A percentile compares a stretch with the other conserved stretches of the same genome.
Conservation (phyloP, 352 stramenopile genomes). For the Pythium aquatile region DNA sequence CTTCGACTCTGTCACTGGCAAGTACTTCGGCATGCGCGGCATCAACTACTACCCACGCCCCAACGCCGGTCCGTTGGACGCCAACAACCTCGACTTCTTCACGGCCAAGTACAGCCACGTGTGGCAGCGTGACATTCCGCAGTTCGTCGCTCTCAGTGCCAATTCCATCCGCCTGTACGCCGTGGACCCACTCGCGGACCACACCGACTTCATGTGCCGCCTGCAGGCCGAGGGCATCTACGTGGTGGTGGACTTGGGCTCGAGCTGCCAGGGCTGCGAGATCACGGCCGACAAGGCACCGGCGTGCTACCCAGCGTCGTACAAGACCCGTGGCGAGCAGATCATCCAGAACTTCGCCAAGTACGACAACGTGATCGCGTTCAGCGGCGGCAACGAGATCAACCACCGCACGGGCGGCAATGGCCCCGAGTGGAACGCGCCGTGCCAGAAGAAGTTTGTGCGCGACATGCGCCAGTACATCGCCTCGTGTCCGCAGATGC, state of each 20-base stretch:
- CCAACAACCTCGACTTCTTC: slow-evolving; percentile 86
- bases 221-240: slow-evolving; percentile 75
- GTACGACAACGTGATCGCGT: slow-evolving; percentile 83
- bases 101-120: slow-evolving; percentile 65
- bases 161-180: slow-evolving; percentile 85
- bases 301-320: slow-evolving; percentile 55
- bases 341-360: slow-evolving; percentile 83
- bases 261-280: slow-evolving; percentile 60
- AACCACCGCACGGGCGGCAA: slow-evolving; percentile 61
- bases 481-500: slow-evolving; percentile 47
- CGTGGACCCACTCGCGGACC: slow-evolving; percentile 62
- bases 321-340: slow-evolving; percentile 72
- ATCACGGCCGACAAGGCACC: slow-evolving; percentile 55
- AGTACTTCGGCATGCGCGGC: slow-evolving; percentile 73
- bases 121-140: slow-evolving; percentile 64
- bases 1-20: slow-evolving; percentile 65
- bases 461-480: slow-evolving; percentile 84
- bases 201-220: slow-evolving; percentile 86
- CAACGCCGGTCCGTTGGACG: slow-evolving; percentile 59
- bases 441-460: slow-evolving; percentile 90
- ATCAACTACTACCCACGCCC: slow-evolving; percentile 87
- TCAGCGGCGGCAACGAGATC: slow-evolving; percentile 80
- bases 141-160: slow-evolving; percentile 61
- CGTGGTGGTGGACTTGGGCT: slow-evolving; percentile 62
- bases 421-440: slow-evolving; percentile 52